Base-by-base conservation (phyloP, 129 eudicot species). In the Ambrosia artemisiifolia region DNA sequence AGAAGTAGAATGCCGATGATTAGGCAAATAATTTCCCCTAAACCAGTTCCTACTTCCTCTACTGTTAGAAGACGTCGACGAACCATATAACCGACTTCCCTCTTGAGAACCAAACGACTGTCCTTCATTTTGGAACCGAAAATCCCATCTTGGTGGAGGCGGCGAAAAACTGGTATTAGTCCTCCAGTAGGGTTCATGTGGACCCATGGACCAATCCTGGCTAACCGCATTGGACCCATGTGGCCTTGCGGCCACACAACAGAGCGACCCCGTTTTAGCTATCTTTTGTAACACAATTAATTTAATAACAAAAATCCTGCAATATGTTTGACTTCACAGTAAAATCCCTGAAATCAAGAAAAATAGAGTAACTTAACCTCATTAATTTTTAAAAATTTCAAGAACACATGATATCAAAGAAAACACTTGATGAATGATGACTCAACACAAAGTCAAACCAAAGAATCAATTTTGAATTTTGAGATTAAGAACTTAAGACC, bases 221-320 rank as follows among this genome's bases (percentile, higher is more conserved):
- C 88, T 86, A 55, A 91, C 69, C 8, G 82, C 87, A 82, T 88
- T 88, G 0, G 97, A 86, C 38, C 97, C 97, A 91, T 91, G 96
- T 84, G 97, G 97, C 96, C 97, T 88, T 14, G 97, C 96, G 69
- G 97, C 97, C 97, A 91, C 97, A 82, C 97, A 91, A 88, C 97
- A 91, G 56, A 91, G 95, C 10, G 97, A 88, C 85, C 97, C 97
- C 97, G 88, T 91, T 66, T 88, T 88, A 78, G 95, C 92, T 82
- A 88, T 82, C 32, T 80, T 85, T 82, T 76, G 68, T 47, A 54
- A 14, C 70, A 78, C 79, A 0, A 20, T 55, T 5, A 3, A 30
- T 54, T 75, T 20, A 11, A 2, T 9, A 47, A 16, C 8, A 50
- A 20, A 9, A 48, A 68, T n/a, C 7, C 7, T 36, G 30, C 75